Evolutionary conservation across 2,329 filamentous ascomycete genomes (phyloP).

Genomic region (Sporothrix inflata): DNA sequence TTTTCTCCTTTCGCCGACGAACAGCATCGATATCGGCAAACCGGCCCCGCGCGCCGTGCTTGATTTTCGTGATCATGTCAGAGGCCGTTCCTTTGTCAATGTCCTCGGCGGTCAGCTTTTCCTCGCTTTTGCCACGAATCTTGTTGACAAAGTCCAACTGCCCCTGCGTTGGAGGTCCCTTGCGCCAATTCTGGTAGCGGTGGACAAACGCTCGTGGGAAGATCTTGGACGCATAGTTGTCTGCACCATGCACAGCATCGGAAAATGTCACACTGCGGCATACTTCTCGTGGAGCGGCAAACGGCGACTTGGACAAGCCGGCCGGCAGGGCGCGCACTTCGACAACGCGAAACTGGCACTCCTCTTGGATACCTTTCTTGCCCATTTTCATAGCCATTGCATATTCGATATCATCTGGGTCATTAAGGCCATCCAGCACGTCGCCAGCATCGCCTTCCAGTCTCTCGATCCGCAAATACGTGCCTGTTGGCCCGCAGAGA

Average conservation of each 20-base stretch:
- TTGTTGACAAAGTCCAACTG: conserved; percentile 74
- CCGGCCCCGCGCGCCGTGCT: conserved; percentile 74
- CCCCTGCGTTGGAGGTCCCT: conserved; percentile 62
- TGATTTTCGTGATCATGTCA: conserved; percentile 92
- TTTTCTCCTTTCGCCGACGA: conserved; percentile 53
- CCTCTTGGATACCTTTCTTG: not conserved
- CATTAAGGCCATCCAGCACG: not conserved
- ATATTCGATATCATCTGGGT: conserved; percentile 36
- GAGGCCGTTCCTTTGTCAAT: conserved; percentile 79
- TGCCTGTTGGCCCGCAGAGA: conserved; percentile 66
- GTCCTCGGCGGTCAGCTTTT: conserved; percentile 57
- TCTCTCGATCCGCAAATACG: conserved; percentile 59
- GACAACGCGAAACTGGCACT: conserved; percentile 47
- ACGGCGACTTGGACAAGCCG: conserved; percentile 57
- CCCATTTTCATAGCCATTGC: conserved; percentile 37
- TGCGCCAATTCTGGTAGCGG: conserved; percentile 71
- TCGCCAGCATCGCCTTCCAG: conserved; percentile 40
- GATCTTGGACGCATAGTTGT: conserved; percentile 72
- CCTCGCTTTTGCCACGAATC: conserved; percentile 53
- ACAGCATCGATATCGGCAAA: conserved; percentile 58
- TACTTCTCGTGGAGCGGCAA: conserved; percentile 69
- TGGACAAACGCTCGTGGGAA: conserved; percentile 71
- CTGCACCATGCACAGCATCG: conserved; percentile 80
- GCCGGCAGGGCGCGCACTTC: conserved; percentile 54
- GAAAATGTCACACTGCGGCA: conserved; percentile 67